Conservation (phyloP, 2,329 filamentous ascomycete species). For the Eutypa lata region DNA sequence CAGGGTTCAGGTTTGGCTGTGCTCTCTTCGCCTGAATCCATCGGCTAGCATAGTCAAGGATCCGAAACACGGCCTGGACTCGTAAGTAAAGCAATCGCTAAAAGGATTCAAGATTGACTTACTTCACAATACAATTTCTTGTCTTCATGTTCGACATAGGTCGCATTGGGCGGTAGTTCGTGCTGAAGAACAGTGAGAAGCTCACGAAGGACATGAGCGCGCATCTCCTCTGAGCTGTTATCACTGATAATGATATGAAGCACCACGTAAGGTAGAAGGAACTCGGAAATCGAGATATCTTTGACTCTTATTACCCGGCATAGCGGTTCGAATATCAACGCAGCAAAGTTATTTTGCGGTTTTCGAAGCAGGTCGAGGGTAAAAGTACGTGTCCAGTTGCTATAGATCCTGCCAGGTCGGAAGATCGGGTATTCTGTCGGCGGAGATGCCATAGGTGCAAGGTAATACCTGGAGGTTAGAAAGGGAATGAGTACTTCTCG, state of each 20-base stretch:
- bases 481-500: conserved; percentile 86
- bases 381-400: conserved; percentile 76
- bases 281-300: conserved; percentile 81
- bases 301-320: conserved; percentile 80
- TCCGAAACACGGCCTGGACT: conserved; percentile 75
- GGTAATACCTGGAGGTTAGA: conserved; percentile 75
- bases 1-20: conserved; percentile 24
- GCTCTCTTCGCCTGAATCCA: conserved; percentile 79
- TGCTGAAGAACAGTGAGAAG: conserved; percentile 71
- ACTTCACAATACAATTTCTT: conserved; percentile 86
- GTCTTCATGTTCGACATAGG: conserved; percentile 66
- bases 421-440: conserved; percentile 76
- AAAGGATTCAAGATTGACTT: conserved; percentile 25
- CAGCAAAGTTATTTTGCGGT: conserved; percentile 69
- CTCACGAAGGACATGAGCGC: conserved; percentile 66
- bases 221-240: conserved; percentile 55
- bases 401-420: conserved; percentile 63
- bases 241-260: conserved; percentile 80
- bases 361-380: conserved; percentile 79
- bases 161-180: conserved; percentile 45
- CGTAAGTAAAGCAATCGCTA: conserved; percentile 9
- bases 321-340: conserved; percentile 76
- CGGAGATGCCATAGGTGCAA: conserved; percentile 59
- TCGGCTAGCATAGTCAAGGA: conserved; percentile 85
- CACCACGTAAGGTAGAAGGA: conserved; percentile 83